phyloP scores from a whole-genome alignment of 2,329 filamentous ascomycete species.

The Trichoderma breve region DNA sequence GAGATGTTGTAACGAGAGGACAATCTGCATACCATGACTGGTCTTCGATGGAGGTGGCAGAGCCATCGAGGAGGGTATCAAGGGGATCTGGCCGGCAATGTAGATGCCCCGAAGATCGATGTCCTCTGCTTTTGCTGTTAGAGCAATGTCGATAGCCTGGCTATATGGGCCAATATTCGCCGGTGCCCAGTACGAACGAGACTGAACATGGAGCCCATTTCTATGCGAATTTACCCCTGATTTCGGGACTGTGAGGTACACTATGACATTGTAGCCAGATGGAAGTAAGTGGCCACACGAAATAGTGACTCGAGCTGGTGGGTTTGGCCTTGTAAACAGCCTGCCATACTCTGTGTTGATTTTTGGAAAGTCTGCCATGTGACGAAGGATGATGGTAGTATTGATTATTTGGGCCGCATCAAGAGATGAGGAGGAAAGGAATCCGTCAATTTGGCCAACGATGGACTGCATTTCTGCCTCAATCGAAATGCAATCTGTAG shows the following conservation, averaged over 20 bases:
- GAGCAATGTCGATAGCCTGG: slow-evolving; percentile 67
- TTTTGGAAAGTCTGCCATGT: slow-evolving; percentile 73
- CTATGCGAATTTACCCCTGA: slow-evolving; percentile 36
- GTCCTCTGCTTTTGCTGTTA: slow-evolving; percentile 24
- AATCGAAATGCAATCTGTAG: slow-evolving; percentile 34
- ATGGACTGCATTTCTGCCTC: slow-evolving; percentile 49
- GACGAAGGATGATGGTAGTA: slow-evolving; percentile 67
- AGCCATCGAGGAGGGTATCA: slow-evolving; percentile 76
- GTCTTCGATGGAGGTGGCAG: slow-evolving; percentile 43
- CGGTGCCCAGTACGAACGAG: slow-evolving; percentile 92
- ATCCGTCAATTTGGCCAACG: slow-evolving; percentile 44
- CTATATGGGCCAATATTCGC: slow-evolving; percentile 98
- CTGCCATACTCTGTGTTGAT: slow-evolving; percentile 75
- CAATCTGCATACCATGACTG: slow-evolving; percentile 56
- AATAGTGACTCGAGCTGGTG: slow-evolving; percentile 81
- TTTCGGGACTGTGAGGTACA: slow-evolving; percentile 50
- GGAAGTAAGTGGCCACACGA: slow-evolving; percentile 70
- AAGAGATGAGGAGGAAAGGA: slow-evolving; percentile 35
- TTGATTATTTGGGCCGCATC: slow-evolving; percentile 47
- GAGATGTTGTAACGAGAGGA: slow-evolving; percentile 82
- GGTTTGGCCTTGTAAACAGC: slow-evolving; percentile 75
- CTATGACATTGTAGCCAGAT: slow-evolving; percentile 54
- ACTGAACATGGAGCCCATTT: slow-evolving; percentile 81
- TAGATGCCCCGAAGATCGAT: slow-evolving; percentile 47
- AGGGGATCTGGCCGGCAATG: slow-evolving; percentile 87